phyloP scores from a whole-genome alignment of 2,329 filamentous ascomycete species.

The Aspergillus sojae region DNA sequence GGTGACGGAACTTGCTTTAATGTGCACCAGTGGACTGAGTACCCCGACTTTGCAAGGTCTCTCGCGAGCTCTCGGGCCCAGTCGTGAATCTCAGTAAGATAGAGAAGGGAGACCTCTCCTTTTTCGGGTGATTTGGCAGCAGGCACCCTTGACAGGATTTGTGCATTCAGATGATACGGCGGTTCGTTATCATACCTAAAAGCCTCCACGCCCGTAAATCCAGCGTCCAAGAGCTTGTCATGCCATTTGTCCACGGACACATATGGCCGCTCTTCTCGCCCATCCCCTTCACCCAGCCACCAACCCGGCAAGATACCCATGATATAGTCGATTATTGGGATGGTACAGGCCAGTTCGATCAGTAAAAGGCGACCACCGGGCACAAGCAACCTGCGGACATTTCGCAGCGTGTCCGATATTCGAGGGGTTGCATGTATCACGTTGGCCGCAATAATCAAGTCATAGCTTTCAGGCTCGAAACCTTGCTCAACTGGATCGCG shows the following conservation, averaged over 20 bases:
- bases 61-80: slow-evolving; percentile 10
- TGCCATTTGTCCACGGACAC: slow-evolving; percentile 21
- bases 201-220: slow-evolving; percentile 21
- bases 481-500: slow-evolving; percentile 33
- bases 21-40: slow-evolving; percentile 7
- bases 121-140: neutral
- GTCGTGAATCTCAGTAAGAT: neutral
- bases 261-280: slow-evolving; percentile 22
- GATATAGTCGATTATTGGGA: slow-evolving; percentile 22
- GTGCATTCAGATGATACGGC: slow-evolving; percentile 16
- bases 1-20: neutral
- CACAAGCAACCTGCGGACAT: slow-evolving; percentile 31
- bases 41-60: slow-evolving; percentile 8
- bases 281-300: slow-evolving; percentile 37
- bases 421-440: slow-evolving; percentile 28
- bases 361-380: slow-evolving; percentile 52
- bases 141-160: slow-evolving; percentile 9
- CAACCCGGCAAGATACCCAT: slow-evolving; percentile 43
- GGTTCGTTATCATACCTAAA: slow-evolving; percentile 13
- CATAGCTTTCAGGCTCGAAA: slow-evolving; percentile 30
- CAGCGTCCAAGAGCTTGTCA: slow-evolving; percentile 20
- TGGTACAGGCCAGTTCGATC: slow-evolving; percentile 39
- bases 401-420: slow-evolving; percentile 27
- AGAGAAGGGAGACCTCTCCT: slow-evolving; percentile 3
- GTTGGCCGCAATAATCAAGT: slow-evolving; percentile 39